Conservation (phyloP, 2,329 filamentous ascomycete genomes). For the Ceratocystis destructans region DNA sequence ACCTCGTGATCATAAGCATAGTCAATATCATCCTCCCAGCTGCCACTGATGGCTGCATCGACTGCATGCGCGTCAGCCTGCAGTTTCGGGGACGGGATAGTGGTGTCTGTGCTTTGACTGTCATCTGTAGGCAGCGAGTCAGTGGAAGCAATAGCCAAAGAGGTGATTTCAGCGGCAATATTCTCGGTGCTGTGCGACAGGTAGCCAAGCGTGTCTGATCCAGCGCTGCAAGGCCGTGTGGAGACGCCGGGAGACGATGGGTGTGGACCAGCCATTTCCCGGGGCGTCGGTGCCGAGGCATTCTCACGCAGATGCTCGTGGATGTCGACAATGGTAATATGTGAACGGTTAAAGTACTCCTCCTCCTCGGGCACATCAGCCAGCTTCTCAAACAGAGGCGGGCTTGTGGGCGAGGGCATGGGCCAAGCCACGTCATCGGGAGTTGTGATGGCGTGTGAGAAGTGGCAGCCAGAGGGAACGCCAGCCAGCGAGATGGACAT, state of each 20-base stretch:
- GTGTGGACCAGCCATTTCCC: slow-evolving; percentile 29
- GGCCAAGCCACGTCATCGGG: slow-evolving; percentile 34
- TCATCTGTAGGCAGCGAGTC: neutral
- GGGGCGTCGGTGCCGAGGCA: slow-evolving; percentile 39
- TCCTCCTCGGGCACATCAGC: slow-evolving; percentile 52
- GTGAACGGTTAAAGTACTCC: slow-evolving; percentile 34
- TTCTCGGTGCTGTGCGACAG: slow-evolving; percentile 8
- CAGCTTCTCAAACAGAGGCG: slow-evolving; percentile 32
- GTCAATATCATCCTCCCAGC: slow-evolving; percentile 57
- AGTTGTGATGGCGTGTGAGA: slow-evolving; percentile 32
- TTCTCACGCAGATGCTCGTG: slow-evolving; percentile 40
- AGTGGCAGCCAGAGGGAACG: slow-evolving; percentile 26
- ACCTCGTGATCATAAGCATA: slow-evolving; percentile 57
- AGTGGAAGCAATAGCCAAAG: neutral
- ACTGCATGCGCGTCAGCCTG: neutral
- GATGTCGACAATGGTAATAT: slow-evolving; percentile 35
- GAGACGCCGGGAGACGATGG: slow-evolving; percentile 14
- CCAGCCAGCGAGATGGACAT: slow-evolving; percentile 24
- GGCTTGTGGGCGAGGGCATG: slow-evolving; percentile 28
- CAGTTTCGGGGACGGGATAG: neutral
- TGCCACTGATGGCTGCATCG: slow-evolving; percentile 23
- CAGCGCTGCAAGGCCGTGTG: slow-evolving; percentile 32
- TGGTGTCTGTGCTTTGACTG: neutral
- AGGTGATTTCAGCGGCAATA: slow-evolving; percentile 24
- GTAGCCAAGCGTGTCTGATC: slow-evolving; percentile 39